Base-by-base conservation (phyloP, 1,139 yeast genomes). In the Kodamaea suecica region DNA sequence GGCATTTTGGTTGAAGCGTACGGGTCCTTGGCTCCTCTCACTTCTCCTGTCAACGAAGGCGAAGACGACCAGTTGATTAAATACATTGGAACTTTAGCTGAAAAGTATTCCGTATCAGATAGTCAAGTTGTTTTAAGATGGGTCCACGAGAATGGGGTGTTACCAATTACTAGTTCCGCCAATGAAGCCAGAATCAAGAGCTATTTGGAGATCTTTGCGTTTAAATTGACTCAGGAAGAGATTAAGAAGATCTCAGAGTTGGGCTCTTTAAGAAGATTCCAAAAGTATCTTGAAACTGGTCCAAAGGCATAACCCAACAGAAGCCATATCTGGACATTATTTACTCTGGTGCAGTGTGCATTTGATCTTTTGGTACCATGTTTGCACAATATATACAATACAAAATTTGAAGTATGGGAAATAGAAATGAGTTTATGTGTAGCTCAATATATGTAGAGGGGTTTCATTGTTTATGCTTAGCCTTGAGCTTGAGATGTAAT, bases 1-100 rank as follows among this genome's bases (percentile, higher is more conserved):
- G 70, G 62, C 15, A 79, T 84, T 42, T 56, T 70, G 35, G 45
- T 83, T 21, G 82, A 76, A 50, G 85, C 88, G 4, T 84, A 80
- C 56, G 69, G 83, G 7, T 88, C 92, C 21, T 66, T 85, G 45
- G 50, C 68, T 25, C 72, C 73, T 4, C 53, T 66, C 31, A 66
- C 71, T n/a, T 78, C 81, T 30, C 41, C 63, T 25, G 39, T 6
- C 58, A 61, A 13, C 9, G 15, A 25, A 8, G 25, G 14, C 13
- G 34, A 30, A 9, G 12, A 23, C 12, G 19, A 19, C 20, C 30
- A 23, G 14, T 30, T 37, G 30, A 57, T 53, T 38, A 45, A 42
- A 16, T 41, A 45, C 11, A 35, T 62, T 14, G 47, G 44, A 5
- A 39, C 44, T 17, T 43, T 66, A 35, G 50, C 57, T 16, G 39